Base-by-base conservation (phyloP, 371 early-diverging fungal species). In the Mortierella sp. region DNA sequence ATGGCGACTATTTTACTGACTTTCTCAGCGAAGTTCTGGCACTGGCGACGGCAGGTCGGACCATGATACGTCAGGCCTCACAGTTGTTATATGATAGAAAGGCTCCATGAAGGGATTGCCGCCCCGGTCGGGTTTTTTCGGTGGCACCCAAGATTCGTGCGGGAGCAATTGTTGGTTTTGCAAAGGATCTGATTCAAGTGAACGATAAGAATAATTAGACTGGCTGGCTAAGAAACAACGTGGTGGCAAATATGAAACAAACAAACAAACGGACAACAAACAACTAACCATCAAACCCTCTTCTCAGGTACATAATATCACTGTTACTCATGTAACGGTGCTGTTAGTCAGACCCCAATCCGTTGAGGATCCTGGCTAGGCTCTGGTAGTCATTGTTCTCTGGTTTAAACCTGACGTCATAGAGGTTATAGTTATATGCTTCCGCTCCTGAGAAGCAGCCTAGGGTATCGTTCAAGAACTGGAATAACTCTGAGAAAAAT, bases 361-460 rank as follows among this genome's bases (percentile, higher is more conserved):
- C 2, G 5, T 22, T 6, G 43, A 28, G 28, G 12, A 64, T 64
- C 24, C 22, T 49, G 49, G 16, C 45, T 30, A 64, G 47, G 9
- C 5, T 2, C n/a, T 12, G 18, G 12, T 37, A 59, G 32, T 47
- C 45, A n/a, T 49, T 35, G 49, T 39, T 35, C 20, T 59, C 35
- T 12, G 61, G 59, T 26, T 2, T 6, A 35, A 60, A 68, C 22
- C 49, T 60, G 51, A 69, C 26, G 26, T 22, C 10, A 30, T 16
- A 22, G 24, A 35, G 3, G 16, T 37, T 47, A n/a, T 32, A 18
- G 43, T 20, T 18, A 20, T 45, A 67, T 11, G 59, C 60, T 3
- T 35, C 35, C 8, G 32, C 9, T 20, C 45, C 60, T 20, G 69
- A 69, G 40, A 69, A 69, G 28, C 69, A 69, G 28, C 69, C 62